Base-by-base conservation (phyloP, 2,329 filamentous ascomycete species). In the Myrmaecium sp. region DNA sequence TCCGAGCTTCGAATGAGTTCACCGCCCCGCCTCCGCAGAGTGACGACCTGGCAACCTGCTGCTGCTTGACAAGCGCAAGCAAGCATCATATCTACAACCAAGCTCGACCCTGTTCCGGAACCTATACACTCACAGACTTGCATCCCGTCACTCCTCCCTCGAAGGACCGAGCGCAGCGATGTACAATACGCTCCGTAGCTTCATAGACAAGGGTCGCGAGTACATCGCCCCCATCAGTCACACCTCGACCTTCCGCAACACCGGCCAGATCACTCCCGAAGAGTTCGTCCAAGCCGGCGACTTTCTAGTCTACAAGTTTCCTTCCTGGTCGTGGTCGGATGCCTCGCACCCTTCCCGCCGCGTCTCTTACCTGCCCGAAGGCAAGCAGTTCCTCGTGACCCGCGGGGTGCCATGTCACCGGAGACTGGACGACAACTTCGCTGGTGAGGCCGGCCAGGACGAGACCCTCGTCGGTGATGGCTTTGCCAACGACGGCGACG, bases 231-330 rank as follows among this genome's bases (percentile, higher is more conserved):
- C 84, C 21, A 75, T 93, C 43, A 74, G 72, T 32, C 75, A 92
- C 52, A 91, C 73, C 27, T 95, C 86, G 3, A 95, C 81, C 37
- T 98, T 98, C 57, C 80, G 86, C 42, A 68, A 71, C 43, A 93
- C 84, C 4, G 89, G 89, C 38, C 80, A 95, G 59, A 89, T 98
- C 55, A 95, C 86, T 0, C 86, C 86, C 11, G 86, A 94, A 47
- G 89, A 98, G 64, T 98, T 98, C 54, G 66, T 94, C 26, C 76
- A 79, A 4, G 89, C 89, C 3, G 89, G 89, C 42, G 89, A 98
- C 60, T 98, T 95, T 52, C 73, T 98, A 19, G 84, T 93, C 46
- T 93, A 91, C 72, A 95, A 94, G 62, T 98, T 98, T 57, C 89
- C 86, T 6, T 92, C 86, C 31, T 98, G 89, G 89, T 78, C 81